Evolutionary conservation across 306 rosid species (phyloP), one percentile per base, ranked within the genome.

Genomic region (Pachyrhizus erosus): DNA sequence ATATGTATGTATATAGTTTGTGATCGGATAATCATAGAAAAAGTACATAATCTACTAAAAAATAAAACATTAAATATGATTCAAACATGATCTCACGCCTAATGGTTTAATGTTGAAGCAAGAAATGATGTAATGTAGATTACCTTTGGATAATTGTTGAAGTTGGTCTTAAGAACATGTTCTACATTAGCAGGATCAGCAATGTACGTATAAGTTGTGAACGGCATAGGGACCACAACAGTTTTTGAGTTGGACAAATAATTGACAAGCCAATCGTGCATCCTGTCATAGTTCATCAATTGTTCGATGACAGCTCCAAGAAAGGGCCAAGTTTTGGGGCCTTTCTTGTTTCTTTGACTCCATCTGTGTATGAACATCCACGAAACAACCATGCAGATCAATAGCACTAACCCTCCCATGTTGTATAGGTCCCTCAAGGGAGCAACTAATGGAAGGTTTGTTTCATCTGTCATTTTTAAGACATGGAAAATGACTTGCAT

Each of bases 161-260:
- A 95, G 84, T 93, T 95, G 91, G 94, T 91, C 89, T 91, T 95
- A 10, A 95, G 98, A 20, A 95, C 86, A 79, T 91, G 93, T 81
- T 93, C 98, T 1, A 93, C 98, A 84, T 90, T 95, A 4, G 85
- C 90, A 71, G 99, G 97, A 85, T 93, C 94, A 26, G 99, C 99
- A 86, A 93, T 93, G 78, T 93, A 95, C 21, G 98, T 95, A 24
- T 93, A 91, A 14, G 97, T 93, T 42, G 90, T 90, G 88, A 91
- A 91, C 9, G 98, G 98, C 99, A 95, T 95, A 7, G 93, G 97
- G 27, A 95, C 98, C 21, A 91, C 98, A 4, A 91, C 88, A 48
- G 99, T 87, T 82, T 79, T 90, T 2, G 89, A 87, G 27, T 84
- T 82, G 0, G 90, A 77, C 17, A 95, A 84, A 83, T 95, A 93